phyloP scores from a whole-genome alignment of 768 basidiomycete genomes.

The Candolleomyces aberdarensis region DNA sequence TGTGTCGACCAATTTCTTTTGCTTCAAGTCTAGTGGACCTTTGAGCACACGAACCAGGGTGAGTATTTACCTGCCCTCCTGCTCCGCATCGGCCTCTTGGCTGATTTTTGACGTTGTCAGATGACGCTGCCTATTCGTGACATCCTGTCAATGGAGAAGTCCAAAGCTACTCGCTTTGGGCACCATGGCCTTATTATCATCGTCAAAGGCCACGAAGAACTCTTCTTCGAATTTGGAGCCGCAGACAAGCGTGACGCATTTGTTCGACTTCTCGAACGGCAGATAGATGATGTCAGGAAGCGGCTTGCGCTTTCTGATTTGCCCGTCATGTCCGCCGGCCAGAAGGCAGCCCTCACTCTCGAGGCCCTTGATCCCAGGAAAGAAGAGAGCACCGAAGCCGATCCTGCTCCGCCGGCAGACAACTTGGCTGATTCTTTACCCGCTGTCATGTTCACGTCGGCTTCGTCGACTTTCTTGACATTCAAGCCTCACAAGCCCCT shows the following conservation, averaged over 20 bases:
- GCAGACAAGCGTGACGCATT: conserved; percentile 81
- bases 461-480: conserved; percentile 94
- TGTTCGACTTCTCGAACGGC: conserved; percentile 67
- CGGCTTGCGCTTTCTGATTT: conserved; percentile 45
- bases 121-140: conserved; percentile 95
- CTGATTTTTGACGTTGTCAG: conserved; percentile 35
- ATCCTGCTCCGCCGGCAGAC: conserved; percentile 48
- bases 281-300: conserved; percentile 70
- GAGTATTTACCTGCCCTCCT: conserved; percentile 22
- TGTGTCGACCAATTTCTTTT: conserved; percentile 89
- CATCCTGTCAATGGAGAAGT: conserved; percentile 78
- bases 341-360: conserved; percentile 73
- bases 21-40: conserved; percentile 88
- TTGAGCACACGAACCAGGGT: conserved; percentile 81
- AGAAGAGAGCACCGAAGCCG: conserved; percentile 33
- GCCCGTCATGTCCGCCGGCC: conserved; percentile 43
- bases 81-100: background rate
- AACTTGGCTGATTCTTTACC: conserved; percentile 68
- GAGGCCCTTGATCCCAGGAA: conserved; percentile 75
- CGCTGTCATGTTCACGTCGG: conserved; percentile 94
- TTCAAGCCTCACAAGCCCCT: conserved; percentile 88
- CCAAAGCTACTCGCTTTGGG: conserved; percentile 85
- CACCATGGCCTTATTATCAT: conserved; percentile 88
- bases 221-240: conserved; percentile 92
- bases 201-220: conserved; percentile 93